Evolutionary conservation across 495 filamentous ascomycete genomes (phyloP), one percentile per base, ranked within the genome.

Genomic region (Talaromyces liani): DNA sequence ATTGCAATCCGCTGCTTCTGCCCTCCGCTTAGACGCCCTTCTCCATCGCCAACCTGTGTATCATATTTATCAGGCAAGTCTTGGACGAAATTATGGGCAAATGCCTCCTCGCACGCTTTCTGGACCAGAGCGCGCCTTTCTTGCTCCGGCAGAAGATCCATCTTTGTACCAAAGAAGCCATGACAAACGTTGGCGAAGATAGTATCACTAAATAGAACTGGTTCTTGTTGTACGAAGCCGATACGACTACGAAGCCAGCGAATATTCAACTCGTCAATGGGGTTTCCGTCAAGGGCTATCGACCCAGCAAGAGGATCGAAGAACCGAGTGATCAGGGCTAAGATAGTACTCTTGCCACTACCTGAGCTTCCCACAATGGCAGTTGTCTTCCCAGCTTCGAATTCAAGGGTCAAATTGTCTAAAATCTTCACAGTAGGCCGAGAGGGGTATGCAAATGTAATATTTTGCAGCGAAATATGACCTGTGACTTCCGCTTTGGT

Each of bases 1-100:
- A 90, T 77, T 6, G 86, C 83, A 4, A 91, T 66, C 34, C 88
- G 74, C 65, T 91, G 88, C 22, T 81, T 80, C 61, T 91, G 70
- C 60, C 79, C 69, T 54, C 80, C 67, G 67, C 67, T 71, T 64
- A 86, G 68, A 58, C 61, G 67, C 25, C 67, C 66, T 0, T 71
- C 77, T 0, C 67, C 39, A 58, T 77, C 77, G 1, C 78, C 77
- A 4, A 79, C 69, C 3, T 65, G 25, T 0, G 78, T 79, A 0
- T 64, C 63, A 47, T 80, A 80, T 22, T 51, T 51, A 0, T 72
- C 71, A 64, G 78, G 65, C 0, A 82, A 79, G 0, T 90, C 77
- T 66, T 25, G 63, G 60, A 59, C 16, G 8, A 58, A 57, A 2
- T 59, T 14, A 60, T 36, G 18, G 9, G 62, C 53, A 55, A 78